phyloP scores from a whole-genome alignment of 2,329 filamentous ascomycete genomes.

The Botryotinia narcissicola region DNA sequence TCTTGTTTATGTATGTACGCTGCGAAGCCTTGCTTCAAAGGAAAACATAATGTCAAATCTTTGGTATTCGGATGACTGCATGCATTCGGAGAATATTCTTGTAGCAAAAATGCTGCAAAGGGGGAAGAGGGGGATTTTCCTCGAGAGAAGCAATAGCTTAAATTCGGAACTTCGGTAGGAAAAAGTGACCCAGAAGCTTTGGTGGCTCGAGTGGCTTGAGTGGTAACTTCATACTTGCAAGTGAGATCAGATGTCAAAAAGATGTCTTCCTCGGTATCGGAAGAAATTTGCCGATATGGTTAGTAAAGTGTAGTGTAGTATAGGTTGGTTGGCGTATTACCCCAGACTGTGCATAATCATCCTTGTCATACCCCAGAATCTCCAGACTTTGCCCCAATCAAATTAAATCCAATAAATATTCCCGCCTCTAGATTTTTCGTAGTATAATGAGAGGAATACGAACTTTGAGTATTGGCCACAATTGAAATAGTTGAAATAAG shows the following conservation, averaged over 20 bases:
- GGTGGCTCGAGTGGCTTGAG: not conserved
- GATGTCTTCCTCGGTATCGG: conserved; percentile 11
- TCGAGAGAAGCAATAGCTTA: not conserved
- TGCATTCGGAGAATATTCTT: not conserved
- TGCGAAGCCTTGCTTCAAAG: not conserved
- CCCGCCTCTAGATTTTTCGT: not conserved
- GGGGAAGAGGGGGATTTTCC: not conserved
- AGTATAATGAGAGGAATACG: not conserved
- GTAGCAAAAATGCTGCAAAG: not conserved
- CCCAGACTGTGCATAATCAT: conserved; percentile 8
- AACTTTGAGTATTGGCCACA: not conserved
- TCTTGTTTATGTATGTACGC: not conserved
- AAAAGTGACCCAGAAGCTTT: not conserved
- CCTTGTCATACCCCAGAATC: conserved; percentile 17
- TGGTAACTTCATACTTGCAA: not conserved
- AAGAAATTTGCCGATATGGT: not conserved
- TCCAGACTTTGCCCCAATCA: conserved; percentile 15
- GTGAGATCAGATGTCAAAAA: conserved; percentile 15
- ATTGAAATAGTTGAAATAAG: not conserved
- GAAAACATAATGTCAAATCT: not conserved
- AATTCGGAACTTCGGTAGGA: not conserved
- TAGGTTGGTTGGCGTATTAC: not conserved
- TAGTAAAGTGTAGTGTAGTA: not conserved
- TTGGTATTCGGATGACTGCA: not conserved
- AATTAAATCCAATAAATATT: not conserved